phyloP scores from a whole-genome alignment of 2,329 filamentous ascomycete species.

The Ambrosiella xylebori region DNA sequence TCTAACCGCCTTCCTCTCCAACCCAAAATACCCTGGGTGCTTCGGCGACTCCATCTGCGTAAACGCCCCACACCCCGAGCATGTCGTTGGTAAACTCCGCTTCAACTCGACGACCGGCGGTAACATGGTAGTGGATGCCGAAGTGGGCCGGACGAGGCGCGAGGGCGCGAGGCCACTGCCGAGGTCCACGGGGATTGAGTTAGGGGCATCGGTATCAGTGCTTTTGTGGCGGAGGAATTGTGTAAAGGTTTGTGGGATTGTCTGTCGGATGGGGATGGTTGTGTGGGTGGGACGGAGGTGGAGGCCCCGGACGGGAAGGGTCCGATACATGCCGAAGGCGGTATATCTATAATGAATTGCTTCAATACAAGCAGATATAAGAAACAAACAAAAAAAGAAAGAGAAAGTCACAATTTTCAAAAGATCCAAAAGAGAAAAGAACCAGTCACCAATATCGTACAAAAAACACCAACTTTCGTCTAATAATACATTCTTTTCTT shows the following conservation, averaged over 20 bases:
- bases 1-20: conserved; percentile 32
- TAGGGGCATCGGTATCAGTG: background rate
- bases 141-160: background rate
- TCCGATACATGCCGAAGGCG: conserved; percentile 6
- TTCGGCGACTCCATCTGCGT: conserved; percentile 36
- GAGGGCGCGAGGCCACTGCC: background rate
- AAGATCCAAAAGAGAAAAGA: background rate
- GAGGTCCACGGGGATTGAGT: background rate
- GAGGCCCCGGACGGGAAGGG: conserved; percentile 6
- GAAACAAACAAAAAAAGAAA: background rate
- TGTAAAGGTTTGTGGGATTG: background rate
- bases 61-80: conserved; percentile 48
- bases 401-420: background rate
- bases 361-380: background rate
- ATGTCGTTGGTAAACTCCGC: conserved; percentile 35
- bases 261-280: background rate
- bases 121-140: background rate
- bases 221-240: background rate
- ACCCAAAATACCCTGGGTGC: conserved; percentile 39
- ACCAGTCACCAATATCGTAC: background rate
- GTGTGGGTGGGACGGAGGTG: background rate
- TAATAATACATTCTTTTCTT: background rate
- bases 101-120: background rate
- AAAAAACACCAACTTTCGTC: background rate
- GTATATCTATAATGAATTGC: background rate